Percentiles rank a stretch among this genome's conserved stretches.
Conservation (phyloP, 139 green algal genomes). For the Chloropicon primus region DNA sequence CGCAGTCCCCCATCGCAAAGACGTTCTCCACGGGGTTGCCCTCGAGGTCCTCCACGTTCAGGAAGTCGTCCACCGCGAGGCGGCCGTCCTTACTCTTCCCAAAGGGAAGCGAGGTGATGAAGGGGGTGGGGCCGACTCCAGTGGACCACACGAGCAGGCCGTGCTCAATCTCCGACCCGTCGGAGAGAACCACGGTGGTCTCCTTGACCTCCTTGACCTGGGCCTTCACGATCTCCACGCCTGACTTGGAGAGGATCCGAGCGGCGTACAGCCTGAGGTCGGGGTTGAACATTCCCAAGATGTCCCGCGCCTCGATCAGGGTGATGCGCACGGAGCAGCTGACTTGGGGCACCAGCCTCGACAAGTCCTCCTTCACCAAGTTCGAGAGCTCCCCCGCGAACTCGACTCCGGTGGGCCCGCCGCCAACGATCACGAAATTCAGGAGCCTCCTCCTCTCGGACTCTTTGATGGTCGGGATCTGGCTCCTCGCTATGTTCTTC, state of each 20-base stretch:
- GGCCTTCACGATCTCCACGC: conserved; percentile 25
- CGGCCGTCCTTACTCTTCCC: conserved; percentile 38
- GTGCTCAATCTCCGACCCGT: conserved; percentile 50
- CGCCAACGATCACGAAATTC: conserved; percentile 78
- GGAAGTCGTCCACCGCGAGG: conserved; percentile 31
- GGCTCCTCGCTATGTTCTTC: conserved; percentile 6
- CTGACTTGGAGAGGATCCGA: conserved; percentile 8
- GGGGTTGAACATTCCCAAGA: conserved; percentile 10
- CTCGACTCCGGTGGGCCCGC: conserved; percentile 80
- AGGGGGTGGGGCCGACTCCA: conserved; percentile 64
- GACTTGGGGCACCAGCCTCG: not conserved
- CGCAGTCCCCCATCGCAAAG: conserved; percentile 77
- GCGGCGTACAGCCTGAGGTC: not conserved
- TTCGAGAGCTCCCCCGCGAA: conserved; percentile 82
- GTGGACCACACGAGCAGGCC: conserved; percentile 82
- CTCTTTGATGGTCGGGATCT: not conserved
- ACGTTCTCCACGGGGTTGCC: conserved; percentile 22
- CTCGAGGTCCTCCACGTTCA: conserved; percentile 1
- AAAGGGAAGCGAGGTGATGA: conserved; percentile 64
- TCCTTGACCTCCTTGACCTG: conserved; percentile 42
- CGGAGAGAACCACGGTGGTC: conserved; percentile 40
- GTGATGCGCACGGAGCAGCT: conserved; percentile 17
- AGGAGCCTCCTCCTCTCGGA: conserved; percentile 59
- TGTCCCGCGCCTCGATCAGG: conserved; percentile 17
- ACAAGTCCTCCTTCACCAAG: conserved; percentile 35